Evolutionary conservation across 2,329 filamentous ascomycete species (phyloP).

Genomic region (Calycina herbarum): DNA sequence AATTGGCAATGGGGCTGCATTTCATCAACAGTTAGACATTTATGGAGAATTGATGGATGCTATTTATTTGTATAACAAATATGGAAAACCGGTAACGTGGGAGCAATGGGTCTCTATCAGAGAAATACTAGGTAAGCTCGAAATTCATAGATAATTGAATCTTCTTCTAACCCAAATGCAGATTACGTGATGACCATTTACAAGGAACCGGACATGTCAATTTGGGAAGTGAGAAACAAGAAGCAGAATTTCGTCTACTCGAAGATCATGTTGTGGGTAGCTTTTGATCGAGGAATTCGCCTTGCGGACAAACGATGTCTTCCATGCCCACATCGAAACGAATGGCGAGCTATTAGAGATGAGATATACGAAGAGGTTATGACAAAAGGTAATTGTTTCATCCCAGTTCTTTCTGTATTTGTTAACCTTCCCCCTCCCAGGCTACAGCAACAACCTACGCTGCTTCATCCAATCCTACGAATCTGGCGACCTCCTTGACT

Average conservation of each 20-base stretch:
- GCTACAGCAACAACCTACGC: constrained; percentile 68
- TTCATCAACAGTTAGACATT: constrained; percentile 76
- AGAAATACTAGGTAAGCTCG: constrained; percentile 56
- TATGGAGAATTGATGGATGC: constrained; percentile 78
- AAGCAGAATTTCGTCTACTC: constrained; percentile 79
- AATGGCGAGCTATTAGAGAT: constrained; percentile 68
- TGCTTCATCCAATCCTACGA: constrained; percentile 78
- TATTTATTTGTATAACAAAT: constrained; percentile 78
- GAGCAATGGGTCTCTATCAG: constrained; percentile 73
- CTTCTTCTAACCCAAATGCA: constrained; percentile 31
- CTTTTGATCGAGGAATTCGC: constrained; percentile 72
- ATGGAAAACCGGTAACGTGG: constrained; percentile 74
- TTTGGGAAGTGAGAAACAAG: constrained; percentile 76
- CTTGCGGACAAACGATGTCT: constrained; percentile 74
- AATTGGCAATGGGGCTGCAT: constrained; percentile 75
- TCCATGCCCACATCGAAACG: constrained; percentile 67
- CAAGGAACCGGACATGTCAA: constrained; percentile 73
- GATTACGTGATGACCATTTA: constrained; percentile 71
- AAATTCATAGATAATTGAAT: neutral
- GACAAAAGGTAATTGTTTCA: constrained; percentile 53
- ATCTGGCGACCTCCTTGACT: constrained; percentile 67
- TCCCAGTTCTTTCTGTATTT: too few species aligned
- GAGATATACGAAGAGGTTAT: constrained; percentile 73
- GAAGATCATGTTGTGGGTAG: constrained; percentile 84
- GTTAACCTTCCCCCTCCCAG: constrained; percentile 31